Base-by-base conservation (phyloP, 1,139 yeast genomes). In the Saccharomyces hybrid region DNA sequence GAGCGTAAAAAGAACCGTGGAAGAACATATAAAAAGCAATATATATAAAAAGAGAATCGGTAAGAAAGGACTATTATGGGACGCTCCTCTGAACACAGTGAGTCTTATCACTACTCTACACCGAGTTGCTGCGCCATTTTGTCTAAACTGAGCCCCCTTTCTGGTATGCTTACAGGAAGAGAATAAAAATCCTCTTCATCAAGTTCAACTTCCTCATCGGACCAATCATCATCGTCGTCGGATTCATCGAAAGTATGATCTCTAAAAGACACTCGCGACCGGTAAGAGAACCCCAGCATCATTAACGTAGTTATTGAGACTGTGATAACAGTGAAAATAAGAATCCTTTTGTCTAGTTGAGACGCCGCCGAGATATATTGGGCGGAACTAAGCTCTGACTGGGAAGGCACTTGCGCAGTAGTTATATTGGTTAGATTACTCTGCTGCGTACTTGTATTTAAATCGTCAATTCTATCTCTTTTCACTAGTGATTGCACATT, bases 301-400 rank as follows among this genome's bases (percentile, higher is more conserved):
- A 50, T 46, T 3, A 55, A 31, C 3, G 54, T 52, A 19, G 55
- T 54, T 23, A 52, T 51, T 3, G 52, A 46, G 16, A 55, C 57
- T 19, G 55, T 54, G n/a, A 52, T 16, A 23, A 48, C 48, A 5
- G 57, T 47, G 25, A 50, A 57, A 5, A 52, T 42, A 5, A 56
- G 38, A 50, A 57, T 29, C 8, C 53, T 46, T 28, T 54, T 53
- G 16, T 53, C 47, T 34, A 51, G 42, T 32, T 54, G 56, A 13
- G 60, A 47, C 19, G 54, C 55, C n/a, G 51, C 46, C 13, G 60
- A 57, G 13, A 44, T 46, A 13, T 48, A 54, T 23, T 53, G n/a
- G 11, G n/a, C n/a, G n/a, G 44, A 38, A 38, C n/a, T 4, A 38
- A 38, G 25, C 4, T 16, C 44, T 16, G 44, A 3, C 8, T 38